A percentile compares a stretch with the other conserved stretches of the same genome.
Conservation (phyloP, 2,329 filamentous ascomycete species). For the Ophiostoma tasmaniense region DNA sequence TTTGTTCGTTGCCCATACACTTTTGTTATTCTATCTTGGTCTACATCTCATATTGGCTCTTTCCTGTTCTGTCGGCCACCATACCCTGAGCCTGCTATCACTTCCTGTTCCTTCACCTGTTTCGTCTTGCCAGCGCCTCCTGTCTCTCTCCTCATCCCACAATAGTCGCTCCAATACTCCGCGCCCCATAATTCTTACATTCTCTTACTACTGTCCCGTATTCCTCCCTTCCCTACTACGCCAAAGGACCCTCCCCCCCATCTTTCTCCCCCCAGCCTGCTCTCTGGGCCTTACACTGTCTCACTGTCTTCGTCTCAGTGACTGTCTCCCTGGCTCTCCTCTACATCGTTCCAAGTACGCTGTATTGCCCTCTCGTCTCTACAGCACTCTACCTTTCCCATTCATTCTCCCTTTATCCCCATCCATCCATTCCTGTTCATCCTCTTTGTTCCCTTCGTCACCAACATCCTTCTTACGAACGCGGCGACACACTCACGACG, state of each 20-base stretch:
- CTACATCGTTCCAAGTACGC: neutral
- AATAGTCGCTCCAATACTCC: neutral
- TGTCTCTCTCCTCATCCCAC: slow-evolving; percentile 1
- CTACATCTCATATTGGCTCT: neutral
- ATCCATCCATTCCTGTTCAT: neutral
- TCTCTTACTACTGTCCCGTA: neutral
- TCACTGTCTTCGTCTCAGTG: neutral
- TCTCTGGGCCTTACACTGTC: neutral
- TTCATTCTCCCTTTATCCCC: neutral
- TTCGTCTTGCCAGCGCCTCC: neutral
- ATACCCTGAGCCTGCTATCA: neutral
- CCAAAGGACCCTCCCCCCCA: neutral
- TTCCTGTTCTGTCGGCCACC: neutral
- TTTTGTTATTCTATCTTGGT: neutral
- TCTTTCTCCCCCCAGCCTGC: neutral
- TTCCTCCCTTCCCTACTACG: neutral
- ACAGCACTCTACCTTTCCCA: neutral
- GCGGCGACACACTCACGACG: neutral
- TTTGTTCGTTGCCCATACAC: neutral
- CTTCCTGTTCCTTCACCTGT: neutral
- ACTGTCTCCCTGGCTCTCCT: neutral
- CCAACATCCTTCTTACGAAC: neutral
- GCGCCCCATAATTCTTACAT: neutral
- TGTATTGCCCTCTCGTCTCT: neutral
- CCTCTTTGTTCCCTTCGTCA: neutral